phyloP scores from a whole-genome alignment of 108 stramenopile genomes.

The Skeletonema costatum region DNA sequence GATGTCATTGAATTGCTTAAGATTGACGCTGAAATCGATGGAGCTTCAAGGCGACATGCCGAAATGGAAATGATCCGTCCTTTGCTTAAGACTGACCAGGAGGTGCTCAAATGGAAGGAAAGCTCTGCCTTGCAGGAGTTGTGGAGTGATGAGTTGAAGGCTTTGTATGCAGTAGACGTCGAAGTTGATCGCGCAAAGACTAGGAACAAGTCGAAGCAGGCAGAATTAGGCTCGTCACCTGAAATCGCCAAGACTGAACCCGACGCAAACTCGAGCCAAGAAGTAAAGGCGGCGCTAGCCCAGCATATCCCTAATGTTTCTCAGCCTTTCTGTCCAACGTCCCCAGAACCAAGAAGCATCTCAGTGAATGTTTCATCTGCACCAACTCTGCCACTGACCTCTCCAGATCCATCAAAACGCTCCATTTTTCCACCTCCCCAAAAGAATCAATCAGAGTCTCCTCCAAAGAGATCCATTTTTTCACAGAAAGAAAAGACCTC shows the following conservation, averaged over 20 bases:
- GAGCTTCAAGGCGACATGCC: constrained; percentile 22
- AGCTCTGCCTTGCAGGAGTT: constrained; percentile 2
- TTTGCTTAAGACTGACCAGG: constrained; percentile 29
- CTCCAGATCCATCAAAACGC: constrained; percentile 10
- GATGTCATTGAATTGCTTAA: constrained; percentile 39
- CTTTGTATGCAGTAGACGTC: constrained; percentile 37
- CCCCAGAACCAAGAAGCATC: background rate
- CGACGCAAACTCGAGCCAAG: background rate
- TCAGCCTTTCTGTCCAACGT: constrained; percentile 7
- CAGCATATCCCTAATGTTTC: constrained; percentile 14
- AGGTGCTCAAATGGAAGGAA: constrained; percentile 17
- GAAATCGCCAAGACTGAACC: background rate
- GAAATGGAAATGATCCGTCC: constrained; percentile 33
- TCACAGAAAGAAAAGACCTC: constrained; percentile 16
- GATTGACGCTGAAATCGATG: constrained; percentile 40
- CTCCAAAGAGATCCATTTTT: constrained; percentile 31
- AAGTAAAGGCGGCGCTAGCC: constrained; percentile 12
- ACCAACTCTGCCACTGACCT: constrained; percentile 12
- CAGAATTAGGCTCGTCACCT: background rate
- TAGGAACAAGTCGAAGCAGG: background rate
- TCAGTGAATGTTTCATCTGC: background rate
- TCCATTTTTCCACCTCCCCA: background rate
- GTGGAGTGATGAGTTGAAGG: constrained; percentile 28
- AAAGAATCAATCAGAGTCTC: background rate
- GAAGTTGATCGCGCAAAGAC: constrained; percentile 30